These are phyloP conservation scores for Phlebiopsis flavidoalba DNA, from an alignment of 768 basidiomycete genomes.

Conservation along the genomic window DNA sequence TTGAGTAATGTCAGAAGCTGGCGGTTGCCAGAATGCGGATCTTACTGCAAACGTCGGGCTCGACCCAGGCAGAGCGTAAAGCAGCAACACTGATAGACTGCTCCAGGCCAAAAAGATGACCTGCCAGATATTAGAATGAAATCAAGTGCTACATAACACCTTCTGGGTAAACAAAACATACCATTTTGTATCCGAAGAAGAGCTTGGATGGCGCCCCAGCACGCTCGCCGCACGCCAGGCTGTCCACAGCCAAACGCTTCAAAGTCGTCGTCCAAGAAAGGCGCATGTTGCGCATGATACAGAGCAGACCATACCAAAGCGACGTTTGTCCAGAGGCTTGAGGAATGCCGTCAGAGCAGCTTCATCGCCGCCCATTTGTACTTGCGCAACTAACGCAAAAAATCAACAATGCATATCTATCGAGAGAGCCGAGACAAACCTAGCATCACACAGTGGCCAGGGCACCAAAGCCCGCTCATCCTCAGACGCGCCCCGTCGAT, in stretches of 20 bases:
- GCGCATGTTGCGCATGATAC: conserved; percentile 36
- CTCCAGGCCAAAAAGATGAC: conserved; percentile 28
- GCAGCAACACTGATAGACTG: conserved; percentile 50
- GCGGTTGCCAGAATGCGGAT: conserved; percentile 61
- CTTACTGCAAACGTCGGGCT: conserved; percentile 70
- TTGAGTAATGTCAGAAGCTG: conserved; percentile 67
- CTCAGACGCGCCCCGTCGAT: conserved; percentile 66
- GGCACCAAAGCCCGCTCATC: conserved; percentile 61
- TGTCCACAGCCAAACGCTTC: conserved; percentile 58
- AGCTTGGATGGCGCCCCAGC: conserved; percentile 54
- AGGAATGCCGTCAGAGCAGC: conserved; percentile 25
- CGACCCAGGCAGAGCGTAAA: conserved; percentile 66
- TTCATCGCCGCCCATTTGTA: not conserved
- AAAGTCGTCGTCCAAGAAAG: conserved; percentile 31
- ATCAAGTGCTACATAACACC: not conserved
- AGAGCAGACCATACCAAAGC: conserved; percentile 55
- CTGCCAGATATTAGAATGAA: conserved; percentile 9
- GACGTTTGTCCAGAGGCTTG: conserved; percentile 42
- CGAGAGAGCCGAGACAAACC: conserved; percentile 36
- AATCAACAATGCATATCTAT: not conserved
- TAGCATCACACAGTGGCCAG: conserved; percentile 57
- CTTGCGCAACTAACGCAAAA: not conserved
- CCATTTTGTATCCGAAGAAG: conserved; percentile 44
- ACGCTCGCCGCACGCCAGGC: conserved; percentile 66
- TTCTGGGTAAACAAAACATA: conserved; percentile 20